A percentile compares a stretch with the other conserved stretches of the same genome.
Conservation (phyloP, 2,329 filamentous ascomycete species). For the Mariannaea sp. region DNA sequence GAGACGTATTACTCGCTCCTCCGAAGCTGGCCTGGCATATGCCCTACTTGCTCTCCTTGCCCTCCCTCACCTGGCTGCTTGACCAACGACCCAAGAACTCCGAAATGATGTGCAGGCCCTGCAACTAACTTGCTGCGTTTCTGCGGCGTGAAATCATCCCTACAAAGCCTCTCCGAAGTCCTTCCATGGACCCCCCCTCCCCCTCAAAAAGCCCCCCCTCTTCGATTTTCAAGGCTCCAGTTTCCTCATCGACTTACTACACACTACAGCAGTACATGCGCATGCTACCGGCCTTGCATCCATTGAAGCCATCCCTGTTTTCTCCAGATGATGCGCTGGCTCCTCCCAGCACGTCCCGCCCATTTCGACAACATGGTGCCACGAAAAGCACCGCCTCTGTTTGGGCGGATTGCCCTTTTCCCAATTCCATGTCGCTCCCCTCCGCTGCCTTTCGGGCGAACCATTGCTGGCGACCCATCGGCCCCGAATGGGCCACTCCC, state of each 20-base stretch:
- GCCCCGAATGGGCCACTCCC: constrained; percentile 13
- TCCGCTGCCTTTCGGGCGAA: constrained; percentile 29
- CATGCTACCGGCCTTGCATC: constrained; percentile 15
- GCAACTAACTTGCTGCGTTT: constrained; percentile 32
- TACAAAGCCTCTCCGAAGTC: too few relatives aligned
- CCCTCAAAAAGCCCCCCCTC: constrained; percentile 5
- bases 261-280: too few relatives aligned
- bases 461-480: constrained; percentile 22
- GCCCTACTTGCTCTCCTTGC: too few relatives aligned
- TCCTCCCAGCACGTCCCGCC: constrained; percentile 15
- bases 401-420: constrained; percentile 21
- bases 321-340: constrained; percentile 29
- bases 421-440: constrained; percentile 16
- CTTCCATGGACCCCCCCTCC: constrained; percentile 11
- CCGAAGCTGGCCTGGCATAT: too few relatives aligned
- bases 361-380: constrained; percentile 31
- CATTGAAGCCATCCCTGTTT: constrained; percentile 25
- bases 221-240: constrained; percentile 10
- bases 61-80: constrained; percentile 14
- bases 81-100: constrained; percentile 20
- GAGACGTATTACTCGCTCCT: too few relatives aligned
- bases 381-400: constrained; percentile 19
- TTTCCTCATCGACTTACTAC: constrained; percentile 18
- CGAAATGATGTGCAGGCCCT: constrained; percentile 38
- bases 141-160: constrained; percentile 30